Evolutionary conservation across 371 early-diverging fungal species (phyloP), one percentile per base, ranked within the genome.

Genomic region (Saksenaea vasiformis): DNA sequence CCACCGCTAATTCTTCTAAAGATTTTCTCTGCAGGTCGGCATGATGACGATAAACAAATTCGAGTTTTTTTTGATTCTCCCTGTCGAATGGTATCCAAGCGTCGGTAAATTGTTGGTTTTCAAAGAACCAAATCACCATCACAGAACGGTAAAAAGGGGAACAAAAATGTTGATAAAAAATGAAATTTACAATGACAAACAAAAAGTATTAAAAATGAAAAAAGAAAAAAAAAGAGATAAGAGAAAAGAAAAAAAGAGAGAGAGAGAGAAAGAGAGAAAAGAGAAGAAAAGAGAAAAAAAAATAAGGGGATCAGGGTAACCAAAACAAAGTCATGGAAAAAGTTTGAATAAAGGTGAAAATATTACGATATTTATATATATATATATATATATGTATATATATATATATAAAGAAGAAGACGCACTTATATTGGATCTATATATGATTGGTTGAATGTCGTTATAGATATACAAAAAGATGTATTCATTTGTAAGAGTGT

Each of bases 11-110:
- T 19, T 58, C 39, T n/a, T 60, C 38, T 27, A 53, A 39, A 26
- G 31, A 14, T 19, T 41, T 36, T 24, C 27, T 24, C 24, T 56
- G 17, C 1, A 67, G 58, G n/a, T 56, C 61, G 27, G 72, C 72
- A 44, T 75, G 70, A 37, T 75, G 76, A 44, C 72, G 56, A 51
- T 70, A 75, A 34, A 70, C 61, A 37, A 65, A 75, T 61, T 75
- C 76, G n/a, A 75, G 66, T 54, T 72, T 72, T 56, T 66, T 72
- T 66, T 75, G 76, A 31, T 75, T 74, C 9, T 31, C 27, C 56
- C 71, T 69, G 65, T 75, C 76, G 56, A 75, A 75, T n/a, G 76
- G 76, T 22, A 75, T 55, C 76, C 76, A 75, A 54, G 76, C 76
- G 58, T 73, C 61, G n/a, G 56, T 56, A 37, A 75, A 75, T 14